These are phyloP conservation scores for Talaromyces trachyspermus DNA, from an alignment of 495 filamentous ascomycete species.

Conservation along the genomic window DNA sequence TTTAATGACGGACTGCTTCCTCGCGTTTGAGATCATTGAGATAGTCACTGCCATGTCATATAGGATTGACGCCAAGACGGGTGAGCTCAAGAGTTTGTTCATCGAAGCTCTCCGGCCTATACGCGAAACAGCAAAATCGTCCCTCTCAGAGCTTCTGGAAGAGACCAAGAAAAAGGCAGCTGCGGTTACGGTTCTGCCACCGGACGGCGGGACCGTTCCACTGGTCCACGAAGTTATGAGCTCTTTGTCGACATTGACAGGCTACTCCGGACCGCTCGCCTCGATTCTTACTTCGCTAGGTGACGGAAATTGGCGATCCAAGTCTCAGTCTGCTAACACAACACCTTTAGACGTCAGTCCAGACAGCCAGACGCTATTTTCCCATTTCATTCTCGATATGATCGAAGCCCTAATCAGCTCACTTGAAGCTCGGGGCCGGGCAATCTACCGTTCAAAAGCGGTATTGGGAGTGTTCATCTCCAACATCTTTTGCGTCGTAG, in stretches of 20 bases:
- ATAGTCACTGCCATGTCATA: slow-evolving; percentile 76
- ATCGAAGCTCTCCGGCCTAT: slow-evolving; percentile 82
- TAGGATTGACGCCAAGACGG: slow-evolving; percentile 71
- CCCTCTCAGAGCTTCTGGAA: slow-evolving; percentile 75
- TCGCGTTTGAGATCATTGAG: slow-evolving; percentile 93
- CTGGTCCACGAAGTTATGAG: slow-evolving; percentile 80
- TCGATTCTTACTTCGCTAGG: slow-evolving; percentile 88
- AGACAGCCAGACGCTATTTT: slow-evolving; percentile 80
- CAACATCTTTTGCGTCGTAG: slow-evolving; percentile 80
- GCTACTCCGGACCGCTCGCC: slow-evolving; percentile 78
- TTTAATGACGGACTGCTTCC: slow-evolving; percentile 86
- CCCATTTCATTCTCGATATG: slow-evolving; percentile 78
- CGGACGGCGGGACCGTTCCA: slow-evolving; percentile 71
- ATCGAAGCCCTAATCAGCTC: slow-evolving; percentile 70
- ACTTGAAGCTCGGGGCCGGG: slow-evolving; percentile 69
- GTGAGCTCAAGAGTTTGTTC: slow-evolving; percentile 76
- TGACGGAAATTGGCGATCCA: slow-evolving; percentile 76
- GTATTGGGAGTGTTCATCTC: slow-evolving; percentile 83
- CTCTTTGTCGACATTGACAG: slow-evolving; percentile 75
- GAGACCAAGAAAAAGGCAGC: slow-evolving; percentile 68
- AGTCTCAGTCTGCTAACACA: slow-evolving; percentile 52
- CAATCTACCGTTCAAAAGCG: slow-evolving; percentile 68
- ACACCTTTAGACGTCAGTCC: slow-evolving; percentile 80
- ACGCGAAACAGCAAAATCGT: slow-evolving; percentile 83
- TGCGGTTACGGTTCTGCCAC: slow-evolving; percentile 56